Evolutionary conservation across 805 yeast species (phyloP), one percentile per base, ranked within the genome.

Genomic region (Suhomyces pyralidae): DNA sequence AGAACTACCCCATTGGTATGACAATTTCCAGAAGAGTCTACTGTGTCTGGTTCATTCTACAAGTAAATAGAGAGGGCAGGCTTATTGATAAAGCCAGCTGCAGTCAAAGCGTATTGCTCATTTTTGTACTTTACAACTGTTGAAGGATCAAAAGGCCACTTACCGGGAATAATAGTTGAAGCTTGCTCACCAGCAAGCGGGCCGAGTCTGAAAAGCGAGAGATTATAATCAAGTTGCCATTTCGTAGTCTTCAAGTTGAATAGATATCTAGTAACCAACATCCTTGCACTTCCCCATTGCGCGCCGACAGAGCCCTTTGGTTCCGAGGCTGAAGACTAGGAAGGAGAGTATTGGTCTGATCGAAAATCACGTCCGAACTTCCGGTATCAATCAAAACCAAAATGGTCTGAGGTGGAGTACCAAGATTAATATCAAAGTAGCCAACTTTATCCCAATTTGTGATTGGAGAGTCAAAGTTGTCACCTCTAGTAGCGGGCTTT

Each of bases 1-100:
- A 87, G 64, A 17, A 87, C 71, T 5, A 38, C 42, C 7, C 42
- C 42, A 12, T 36, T 36, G 20, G 40, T 36, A 15, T 15, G 7
- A 6, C 5, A 1, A 12, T 15, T 7, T 15, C 15, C 2, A n/a
- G 2, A 5, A 2, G 15, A 7, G 6, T n/a, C 14, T 3, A 19
- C 30, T 10, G 24, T 32, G 3, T 7, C 8, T 10, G 14, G 20
- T 38, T 38, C 42, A 1, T 17, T 9, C 8, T 17, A 10, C 22
- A 46, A 46, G 15, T 46, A 46, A 12, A 46, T 9, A 7, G 49
- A 46, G 22, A 20, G 32, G 4, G 48, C 48, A 28, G 28, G 28
- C 40, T 45, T 45, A 7, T 30, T 15, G 5, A 45, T 45, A 1
- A 19, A 6, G 3, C 25, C 40, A 12, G 14, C 17, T 2, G n/a